Evolutionary conservation across 106 monocot species (phyloP), one percentile per base, ranked within the genome.

Genomic region (Platanthera guangdongensis): DNA sequence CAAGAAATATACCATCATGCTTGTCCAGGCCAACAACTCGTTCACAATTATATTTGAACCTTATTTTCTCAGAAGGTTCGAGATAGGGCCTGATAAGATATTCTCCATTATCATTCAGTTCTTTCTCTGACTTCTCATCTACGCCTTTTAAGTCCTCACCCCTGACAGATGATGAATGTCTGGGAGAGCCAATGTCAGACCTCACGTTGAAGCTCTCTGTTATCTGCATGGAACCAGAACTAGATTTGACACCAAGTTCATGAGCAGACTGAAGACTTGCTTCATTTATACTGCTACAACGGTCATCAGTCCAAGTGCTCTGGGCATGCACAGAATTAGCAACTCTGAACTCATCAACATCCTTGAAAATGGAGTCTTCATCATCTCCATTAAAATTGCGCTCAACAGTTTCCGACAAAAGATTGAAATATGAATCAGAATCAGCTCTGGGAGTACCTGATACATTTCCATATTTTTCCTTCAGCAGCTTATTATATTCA

Each of bases 1-100:
- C 94, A 77, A 99, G 88, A 82, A 99, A 99, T 84, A 99, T 92
- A 57, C 99, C 99, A 77, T 99, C 99, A 80, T 99, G 99, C 76
- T 99, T 99, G 80, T 99, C 99, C 47, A 99, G 80, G 57, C 99
- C 99, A 25, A 92, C 92, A 75, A 99, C 99, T 76, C 99, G 89
- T 80, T 99, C 99, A 84, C 94, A 99, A 76, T 99, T 99, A 76
- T 99, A 99, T 52, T 74, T 99, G 74, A 85, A 92, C 72, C 89
- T 84, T 82, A 99, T 99, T 79, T 85, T 92, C 71, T 99, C 99
- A 45, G 74, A 81, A 76, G 94, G 94, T 81, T 92, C 90, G 19
- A 99, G 91, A 80, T 85, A 99, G 78, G 99, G 99, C 71, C 94
- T 89, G 77, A 94, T 94, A 74, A 97, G 86, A 78, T 91, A 97